Conservation (phyloP, 2,329 filamentous ascomycete species). For the Stagonosporopsis chrysanthemi region DNA sequence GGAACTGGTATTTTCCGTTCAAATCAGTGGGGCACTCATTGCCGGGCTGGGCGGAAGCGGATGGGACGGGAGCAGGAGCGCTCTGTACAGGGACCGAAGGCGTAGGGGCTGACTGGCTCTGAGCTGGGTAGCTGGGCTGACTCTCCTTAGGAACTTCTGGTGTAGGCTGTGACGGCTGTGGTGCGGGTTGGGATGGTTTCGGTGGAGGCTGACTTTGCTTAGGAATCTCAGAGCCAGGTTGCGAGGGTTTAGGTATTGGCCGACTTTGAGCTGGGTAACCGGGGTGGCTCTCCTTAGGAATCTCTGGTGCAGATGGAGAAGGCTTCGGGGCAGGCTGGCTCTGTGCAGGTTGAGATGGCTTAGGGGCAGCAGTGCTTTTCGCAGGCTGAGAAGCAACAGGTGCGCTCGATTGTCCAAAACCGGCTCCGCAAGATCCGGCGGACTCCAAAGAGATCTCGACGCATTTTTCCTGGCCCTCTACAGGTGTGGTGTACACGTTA, state of each 20-base stretch:
- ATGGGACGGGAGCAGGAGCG: slow-evolving; percentile 3
- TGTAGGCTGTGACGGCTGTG: background rate
- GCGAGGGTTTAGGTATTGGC: background rate
- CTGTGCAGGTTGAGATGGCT: background rate
- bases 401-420: slow-evolving; percentile 24
- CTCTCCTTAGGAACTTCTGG: background rate
- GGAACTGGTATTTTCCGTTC: slow-evolving; percentile 53
- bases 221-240: background rate
- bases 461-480: slow-evolving; percentile 57
- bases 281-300: background rate
- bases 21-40: slow-evolving; percentile 33
- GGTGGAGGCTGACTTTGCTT: background rate
- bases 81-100: slow-evolving; percentile 9
- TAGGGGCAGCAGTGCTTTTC: slow-evolving; percentile 1
- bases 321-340: background rate
- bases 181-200: slow-evolving; percentile 1
- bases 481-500: slow-evolving; percentile 61
- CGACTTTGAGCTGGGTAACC: background rate
- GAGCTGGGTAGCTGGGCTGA: too few relatives aligned
- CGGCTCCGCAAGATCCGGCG: slow-evolving; percentile 30
- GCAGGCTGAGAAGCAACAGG: slow-evolving; percentile 10
- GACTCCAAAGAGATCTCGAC: slow-evolving; percentile 56
- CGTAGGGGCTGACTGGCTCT: background rate
- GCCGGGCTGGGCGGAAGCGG: slow-evolving; percentile 11
- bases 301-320: slow-evolving; percentile 3